These are phyloP conservation scores for Plasmodium relictum DNA, from an alignment of 169 alveolate genomes.

Conservation along the genomic window DNA sequence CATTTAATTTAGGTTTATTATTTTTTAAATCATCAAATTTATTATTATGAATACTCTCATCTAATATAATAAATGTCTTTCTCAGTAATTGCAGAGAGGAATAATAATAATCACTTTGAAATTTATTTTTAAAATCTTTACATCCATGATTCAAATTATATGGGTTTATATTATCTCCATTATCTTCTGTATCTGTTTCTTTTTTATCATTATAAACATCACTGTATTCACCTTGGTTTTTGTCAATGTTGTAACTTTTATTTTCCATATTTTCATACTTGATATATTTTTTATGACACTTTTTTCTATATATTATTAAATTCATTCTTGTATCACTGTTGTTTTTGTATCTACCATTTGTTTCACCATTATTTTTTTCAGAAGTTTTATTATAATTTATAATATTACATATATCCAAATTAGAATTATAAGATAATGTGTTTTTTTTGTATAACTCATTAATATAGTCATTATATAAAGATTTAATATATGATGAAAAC, in stretches of 20 bases:
- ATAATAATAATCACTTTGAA: background rate
- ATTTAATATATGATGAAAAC: constrained; percentile 28
- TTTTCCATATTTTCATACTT: no score
- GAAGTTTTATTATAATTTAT: background rate
- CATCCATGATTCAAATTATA: no score
- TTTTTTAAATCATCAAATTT: background rate
- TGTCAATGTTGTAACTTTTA: no score
- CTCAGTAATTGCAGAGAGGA: constrained; percentile 24
- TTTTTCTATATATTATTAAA: no score
- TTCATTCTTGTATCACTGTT: no score
- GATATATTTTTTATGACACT: no score
- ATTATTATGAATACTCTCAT: background rate
- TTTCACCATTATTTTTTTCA: no score
- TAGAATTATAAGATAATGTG: constrained; percentile 14
- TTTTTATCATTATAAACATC: no score
- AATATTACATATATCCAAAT: background rate
- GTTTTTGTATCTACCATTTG: no score
- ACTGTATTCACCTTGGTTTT: no score
- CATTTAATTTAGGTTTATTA: background rate
- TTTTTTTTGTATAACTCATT: constrained; percentile 25
- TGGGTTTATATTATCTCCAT: background rate
- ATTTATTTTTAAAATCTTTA: background rate
- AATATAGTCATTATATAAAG: constrained; percentile 32
- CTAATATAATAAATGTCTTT: constrained; percentile 13
- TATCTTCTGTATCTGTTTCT: background rate